Percentiles rank a stretch among this genome's conserved stretches.
phyloP scores from a whole-genome alignment of 2,329 filamentous ascomycete species.

The Coniochaeta sp. region DNA sequence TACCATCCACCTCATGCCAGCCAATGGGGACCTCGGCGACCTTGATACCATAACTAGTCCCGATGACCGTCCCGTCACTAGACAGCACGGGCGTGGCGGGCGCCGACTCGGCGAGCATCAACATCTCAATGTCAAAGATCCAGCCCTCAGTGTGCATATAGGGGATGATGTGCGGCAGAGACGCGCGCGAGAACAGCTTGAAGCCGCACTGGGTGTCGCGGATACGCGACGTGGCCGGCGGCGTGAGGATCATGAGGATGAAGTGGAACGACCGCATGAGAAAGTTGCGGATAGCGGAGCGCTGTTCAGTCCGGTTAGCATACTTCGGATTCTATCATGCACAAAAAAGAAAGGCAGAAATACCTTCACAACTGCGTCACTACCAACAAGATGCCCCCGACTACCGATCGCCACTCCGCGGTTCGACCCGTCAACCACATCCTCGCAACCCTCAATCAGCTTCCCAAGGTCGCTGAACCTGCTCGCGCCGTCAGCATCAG shows the following conservation, averaged over 20 bases:
- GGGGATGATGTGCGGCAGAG: conserved; percentile 84
- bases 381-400: conserved; percentile 86
- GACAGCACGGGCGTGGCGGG: conserved; percentile 48
- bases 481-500: conserved; percentile 90
- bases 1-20: conserved; percentile 93
- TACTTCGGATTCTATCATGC: not conserved
- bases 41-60: conserved; percentile 62
- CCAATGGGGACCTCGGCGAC: conserved; percentile 89
- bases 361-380: conserved; percentile 89
- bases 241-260: conserved; percentile 82
- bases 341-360: conserved; percentile 5
- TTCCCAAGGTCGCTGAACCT: conserved; percentile 78
- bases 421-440: conserved; percentile 64
- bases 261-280: conserved; percentile 97
- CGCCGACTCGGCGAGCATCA: conserved; percentile 93
- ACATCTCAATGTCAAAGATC: conserved; percentile 99
- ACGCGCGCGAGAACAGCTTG: conserved; percentile 85
- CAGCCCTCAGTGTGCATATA: conserved; percentile 99
- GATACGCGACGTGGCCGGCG: conserved; percentile 78
- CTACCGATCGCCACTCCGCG: conserved; percentile 86
- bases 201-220: conserved; percentile 97
- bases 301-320: conserved; percentile 39
- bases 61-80: conserved; percentile 49
- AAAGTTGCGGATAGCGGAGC: conserved; percentile 87
- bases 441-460: conserved; percentile 70